Percentiles rank a stretch among this genome's conserved stretches.
These are phyloP conservation scores for Carex littledalei DNA, from an alignment of 176 grass and related monocot genomes.

Conservation along the genomic window DNA sequence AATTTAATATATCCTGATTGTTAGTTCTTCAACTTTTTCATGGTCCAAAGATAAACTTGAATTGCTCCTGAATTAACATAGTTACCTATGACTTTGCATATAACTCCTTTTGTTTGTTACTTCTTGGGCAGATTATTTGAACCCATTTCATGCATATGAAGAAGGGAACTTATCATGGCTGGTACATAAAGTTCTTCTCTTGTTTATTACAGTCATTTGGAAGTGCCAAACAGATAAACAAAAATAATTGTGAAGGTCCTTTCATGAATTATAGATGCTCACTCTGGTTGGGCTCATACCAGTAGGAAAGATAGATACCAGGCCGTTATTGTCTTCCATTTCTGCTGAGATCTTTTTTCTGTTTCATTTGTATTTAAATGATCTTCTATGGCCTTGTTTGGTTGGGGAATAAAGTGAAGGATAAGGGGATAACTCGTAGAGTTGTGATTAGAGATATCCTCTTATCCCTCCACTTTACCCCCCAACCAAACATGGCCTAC, in stretches of 20 bases:
- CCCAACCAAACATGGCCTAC: neutral
- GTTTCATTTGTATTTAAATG: neutral
- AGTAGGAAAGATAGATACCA: neutral
- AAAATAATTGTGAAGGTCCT: neutral
- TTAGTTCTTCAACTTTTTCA: conserved; percentile 23
- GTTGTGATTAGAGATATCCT: too few relatives aligned
- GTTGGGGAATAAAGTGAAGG: too few relatives aligned
- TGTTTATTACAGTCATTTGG: neutral
- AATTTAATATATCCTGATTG: conserved; percentile 66
- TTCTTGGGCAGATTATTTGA: conserved; percentile 63
- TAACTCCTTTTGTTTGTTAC: neutral
- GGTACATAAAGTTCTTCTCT: conserved; percentile 39
- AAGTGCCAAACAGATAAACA: neutral
- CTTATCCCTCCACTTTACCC: too few relatives aligned
- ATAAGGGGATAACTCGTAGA: too few relatives aligned
- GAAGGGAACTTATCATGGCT: conserved; percentile 95
- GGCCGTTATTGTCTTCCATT: neutral
- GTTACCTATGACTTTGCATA: neutral
- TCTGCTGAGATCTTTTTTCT: neutral
- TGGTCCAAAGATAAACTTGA: neutral
- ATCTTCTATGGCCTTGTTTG: too few relatives aligned
- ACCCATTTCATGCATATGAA: conserved; percentile 79
- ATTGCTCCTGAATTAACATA: neutral
- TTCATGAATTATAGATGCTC: neutral
- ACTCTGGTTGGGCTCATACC: neutral